Percentiles rank a stretch among this genome's conserved stretches.
phyloP scores from a whole-genome alignment of 768 basidiomycete genomes.

The Amanita thiersii region DNA sequence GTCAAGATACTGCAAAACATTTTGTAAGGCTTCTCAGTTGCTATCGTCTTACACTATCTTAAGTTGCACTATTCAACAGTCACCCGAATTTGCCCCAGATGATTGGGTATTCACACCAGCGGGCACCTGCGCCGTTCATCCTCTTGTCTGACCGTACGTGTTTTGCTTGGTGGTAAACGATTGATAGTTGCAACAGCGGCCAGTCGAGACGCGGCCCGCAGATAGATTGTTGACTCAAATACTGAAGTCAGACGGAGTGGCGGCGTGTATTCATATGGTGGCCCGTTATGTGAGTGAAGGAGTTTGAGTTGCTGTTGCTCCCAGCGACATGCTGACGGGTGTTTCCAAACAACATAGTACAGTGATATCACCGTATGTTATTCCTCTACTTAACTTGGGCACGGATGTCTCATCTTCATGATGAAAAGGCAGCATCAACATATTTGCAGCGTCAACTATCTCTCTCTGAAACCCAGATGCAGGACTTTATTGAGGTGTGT shows the following conservation, averaged over 20 bases:
- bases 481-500: constrained; percentile 39
- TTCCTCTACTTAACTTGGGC: background rate
- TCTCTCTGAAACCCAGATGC: constrained; percentile 28
- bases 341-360: constrained; percentile 23
- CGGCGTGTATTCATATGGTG: constrained; percentile 22
- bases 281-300: constrained; percentile 13
- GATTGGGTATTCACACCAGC: constrained; percentile 38
- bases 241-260: constrained; percentile 27
- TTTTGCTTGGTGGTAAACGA: background rate
- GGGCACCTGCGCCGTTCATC: constrained; percentile 40
- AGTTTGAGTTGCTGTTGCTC: constrained; percentile 17
- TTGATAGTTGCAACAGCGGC: background rate
- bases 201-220: constrained; percentile 35
- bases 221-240: constrained; percentile 28
- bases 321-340: constrained; percentile 20
- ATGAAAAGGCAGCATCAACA: constrained; percentile 34
- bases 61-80: background rate
- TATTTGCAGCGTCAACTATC: constrained; percentile 35
- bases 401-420: background rate
- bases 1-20: constrained; percentile 41
- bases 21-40: constrained; percentile 25
- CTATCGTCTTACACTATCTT: background rate
- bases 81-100: constrained; percentile 39
- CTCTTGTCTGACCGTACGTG: constrained; percentile 37
- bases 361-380: constrained; percentile 28